Conservation (phyloP, 805 yeast species). For the Metschnikowia similis region DNA sequence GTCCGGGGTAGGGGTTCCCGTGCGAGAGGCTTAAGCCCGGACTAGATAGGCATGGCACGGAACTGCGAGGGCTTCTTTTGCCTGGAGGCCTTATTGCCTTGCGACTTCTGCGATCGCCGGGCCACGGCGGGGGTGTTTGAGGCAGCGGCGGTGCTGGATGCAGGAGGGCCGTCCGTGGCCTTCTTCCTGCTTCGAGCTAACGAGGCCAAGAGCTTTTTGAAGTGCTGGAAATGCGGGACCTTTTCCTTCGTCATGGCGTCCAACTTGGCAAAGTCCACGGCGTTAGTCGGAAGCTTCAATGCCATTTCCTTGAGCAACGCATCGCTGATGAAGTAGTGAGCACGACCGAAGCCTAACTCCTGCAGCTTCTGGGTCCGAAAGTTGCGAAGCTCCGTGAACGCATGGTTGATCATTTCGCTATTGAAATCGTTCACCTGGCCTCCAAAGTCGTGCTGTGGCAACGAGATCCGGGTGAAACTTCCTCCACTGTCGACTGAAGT, state of each 20-base stretch:
- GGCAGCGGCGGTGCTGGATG: neutral
- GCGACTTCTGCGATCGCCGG: neutral
- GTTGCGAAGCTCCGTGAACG: slow-evolving; percentile 35
- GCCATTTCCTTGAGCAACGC: slow-evolving; percentile 52
- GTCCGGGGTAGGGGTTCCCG: slow-evolving; percentile 1
- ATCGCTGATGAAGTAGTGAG: slow-evolving; percentile 23
- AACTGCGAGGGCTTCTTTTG: slow-evolving; percentile 1
- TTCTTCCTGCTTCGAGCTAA: slow-evolving; percentile 32
- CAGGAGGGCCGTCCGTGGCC: neutral
- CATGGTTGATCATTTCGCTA: slow-evolving; percentile 23
- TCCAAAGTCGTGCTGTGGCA: slow-evolving; percentile 18
- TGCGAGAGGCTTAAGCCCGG: too few species aligned
- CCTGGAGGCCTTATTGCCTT: neutral
- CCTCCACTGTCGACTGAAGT: neutral
- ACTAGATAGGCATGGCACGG: neutral
- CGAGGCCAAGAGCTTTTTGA: slow-evolving; percentile 32
- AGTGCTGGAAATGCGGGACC: slow-evolving; percentile 31
- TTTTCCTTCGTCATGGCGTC: slow-evolving; percentile 32
- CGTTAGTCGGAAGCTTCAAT: slow-evolving; percentile 46
- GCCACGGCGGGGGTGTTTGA: too few species aligned
- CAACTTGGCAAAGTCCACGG: slow-evolving; percentile 41
- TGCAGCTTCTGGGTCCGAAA: slow-evolving; percentile 42
- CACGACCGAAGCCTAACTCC: slow-evolving; percentile 29
- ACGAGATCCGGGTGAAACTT: slow-evolving; percentile 16
- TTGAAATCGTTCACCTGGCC: slow-evolving; percentile 16